These are phyloP conservation scores for Camelina neglecta DNA, from an alignment of 345 rosid species.

Conservation along the genomic window DNA sequence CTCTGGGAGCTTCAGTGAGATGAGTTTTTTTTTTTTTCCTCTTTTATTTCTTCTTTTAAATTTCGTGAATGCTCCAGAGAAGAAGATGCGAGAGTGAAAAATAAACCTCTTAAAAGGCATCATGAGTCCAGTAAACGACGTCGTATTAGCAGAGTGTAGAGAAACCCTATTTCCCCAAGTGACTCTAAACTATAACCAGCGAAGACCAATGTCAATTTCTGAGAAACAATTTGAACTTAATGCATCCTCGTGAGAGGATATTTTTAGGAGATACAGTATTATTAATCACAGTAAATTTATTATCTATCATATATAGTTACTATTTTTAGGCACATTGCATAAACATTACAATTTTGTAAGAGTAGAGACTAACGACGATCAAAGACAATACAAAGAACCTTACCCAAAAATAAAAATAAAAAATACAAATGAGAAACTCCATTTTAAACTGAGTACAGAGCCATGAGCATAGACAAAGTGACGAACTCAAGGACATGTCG, in stretches of 20 bases:
- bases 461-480: slow-evolving; percentile 28
- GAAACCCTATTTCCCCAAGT: too few species aligned
- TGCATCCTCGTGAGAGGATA: too few species aligned
- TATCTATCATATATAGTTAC: too few species aligned
- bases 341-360: slow-evolving; percentile 14
- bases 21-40: slow-evolving; percentile 11
- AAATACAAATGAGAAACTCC: slow-evolving; percentile 16
- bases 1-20: slow-evolving; percentile 19
- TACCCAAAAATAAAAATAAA: too few species aligned
- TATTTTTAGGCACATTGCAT: too few species aligned
- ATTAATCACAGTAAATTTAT: too few species aligned
- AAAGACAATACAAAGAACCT: slow-evolving; percentile 29
- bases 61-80: background rate
- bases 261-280: too few species aligned
- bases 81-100: background rate
- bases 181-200: too few species aligned
- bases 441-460: slow-evolving; percentile 17
- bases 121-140: too few species aligned
- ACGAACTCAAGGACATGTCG: slow-evolving; percentile 14
- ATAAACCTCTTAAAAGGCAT: background rate
- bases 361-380: slow-evolving; percentile 1
- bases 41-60: slow-evolving; percentile 25
- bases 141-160: too few species aligned
- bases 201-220: too few species aligned
- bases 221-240: too few species aligned